These are phyloP conservation scores for Perkinsus chesapeaki DNA, from an alignment of 169 alveolate species.

Conservation along the genomic window DNA sequence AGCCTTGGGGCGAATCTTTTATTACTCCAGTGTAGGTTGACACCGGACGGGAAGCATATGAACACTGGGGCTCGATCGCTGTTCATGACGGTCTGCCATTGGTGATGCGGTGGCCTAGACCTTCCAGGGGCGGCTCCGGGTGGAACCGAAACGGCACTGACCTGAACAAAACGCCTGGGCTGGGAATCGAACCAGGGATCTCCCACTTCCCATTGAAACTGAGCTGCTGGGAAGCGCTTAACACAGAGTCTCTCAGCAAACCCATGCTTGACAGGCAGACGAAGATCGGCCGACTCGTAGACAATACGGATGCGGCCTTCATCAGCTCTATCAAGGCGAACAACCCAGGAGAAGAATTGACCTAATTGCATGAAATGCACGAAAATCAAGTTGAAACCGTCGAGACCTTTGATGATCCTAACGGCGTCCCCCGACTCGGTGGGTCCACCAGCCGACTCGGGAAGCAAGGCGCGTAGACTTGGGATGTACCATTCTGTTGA, in stretches of 20 bases:
- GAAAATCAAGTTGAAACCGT: background rate
- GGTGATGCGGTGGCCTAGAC: background rate
- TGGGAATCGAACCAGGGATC: background rate
- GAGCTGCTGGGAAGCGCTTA: background rate
- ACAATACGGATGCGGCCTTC: background rate
- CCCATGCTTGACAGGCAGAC: background rate
- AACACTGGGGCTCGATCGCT: conserved; percentile 33
- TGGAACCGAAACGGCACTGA: background rate
- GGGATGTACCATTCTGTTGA: background rate
- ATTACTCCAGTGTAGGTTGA: conserved; percentile 37
- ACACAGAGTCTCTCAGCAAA: background rate
- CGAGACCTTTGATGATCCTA: background rate
- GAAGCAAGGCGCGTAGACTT: background rate
- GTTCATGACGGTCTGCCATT: background rate
- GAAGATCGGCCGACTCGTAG: background rate
- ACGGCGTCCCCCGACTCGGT: background rate
- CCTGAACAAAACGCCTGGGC: background rate
- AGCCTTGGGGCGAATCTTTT: background rate
- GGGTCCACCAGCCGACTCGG: background rate
- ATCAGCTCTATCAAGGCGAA: background rate
- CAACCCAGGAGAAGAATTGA: background rate
- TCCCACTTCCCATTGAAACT: background rate
- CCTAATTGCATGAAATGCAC: background rate
- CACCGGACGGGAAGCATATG: conserved; percentile 48
- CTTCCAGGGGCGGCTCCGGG: background rate